phyloP scores from a whole-genome alignment of 2,329 filamentous ascomycete species.

The Raffaelea ambrosiae region DNA sequence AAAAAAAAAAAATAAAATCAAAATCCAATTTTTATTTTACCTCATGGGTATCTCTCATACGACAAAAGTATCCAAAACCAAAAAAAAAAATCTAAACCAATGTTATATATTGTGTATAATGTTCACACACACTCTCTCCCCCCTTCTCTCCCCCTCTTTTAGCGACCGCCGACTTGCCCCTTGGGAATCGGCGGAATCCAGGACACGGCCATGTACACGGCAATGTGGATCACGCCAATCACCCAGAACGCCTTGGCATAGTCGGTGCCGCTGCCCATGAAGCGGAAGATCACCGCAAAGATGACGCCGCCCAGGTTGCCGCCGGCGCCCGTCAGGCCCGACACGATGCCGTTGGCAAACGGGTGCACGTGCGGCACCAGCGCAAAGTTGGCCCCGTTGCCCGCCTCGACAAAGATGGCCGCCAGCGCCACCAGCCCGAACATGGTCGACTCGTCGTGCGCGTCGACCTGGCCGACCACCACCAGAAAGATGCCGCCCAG shows the following conservation, averaged over 20 bases:
- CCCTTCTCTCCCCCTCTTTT: too few relatives aligned
- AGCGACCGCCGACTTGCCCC: slow-evolving; percentile 40
- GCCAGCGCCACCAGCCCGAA: slow-evolving; percentile 69
- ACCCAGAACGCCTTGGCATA: slow-evolving; percentile 73
- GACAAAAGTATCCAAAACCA: too few relatives aligned
- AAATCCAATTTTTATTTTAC: too few relatives aligned
- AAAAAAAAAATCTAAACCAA: too few relatives aligned
- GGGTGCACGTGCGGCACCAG: slow-evolving; percentile 83
- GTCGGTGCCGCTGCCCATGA: slow-evolving; percentile 50
- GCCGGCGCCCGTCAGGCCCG: slow-evolving; percentile 67
- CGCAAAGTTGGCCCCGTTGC: slow-evolving; percentile 80
- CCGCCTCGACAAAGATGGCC: slow-evolving; percentile 75
- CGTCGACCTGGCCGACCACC: slow-evolving; percentile 54
- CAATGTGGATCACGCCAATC: slow-evolving; percentile 68
- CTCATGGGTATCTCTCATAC: too few relatives aligned
- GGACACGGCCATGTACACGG: slow-evolving; percentile 54
- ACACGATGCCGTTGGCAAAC: slow-evolving; percentile 68
- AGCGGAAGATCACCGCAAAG: slow-evolving; percentile 77
- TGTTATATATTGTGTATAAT: too few relatives aligned
- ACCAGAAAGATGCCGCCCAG: slow-evolving; percentile 52
- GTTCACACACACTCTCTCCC: too few relatives aligned
- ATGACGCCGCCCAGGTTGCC: slow-evolving; percentile 82
- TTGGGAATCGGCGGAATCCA: slow-evolving; percentile 48
- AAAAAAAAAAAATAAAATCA: too few relatives aligned
- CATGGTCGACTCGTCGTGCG: slow-evolving; percentile 52